Evolutionary conservation across 225 moss, liverwort and hornwort genomes (phyloP), one percentile per base, ranked within the genome.

Genomic region (Pleurozium schreberi): DNA sequence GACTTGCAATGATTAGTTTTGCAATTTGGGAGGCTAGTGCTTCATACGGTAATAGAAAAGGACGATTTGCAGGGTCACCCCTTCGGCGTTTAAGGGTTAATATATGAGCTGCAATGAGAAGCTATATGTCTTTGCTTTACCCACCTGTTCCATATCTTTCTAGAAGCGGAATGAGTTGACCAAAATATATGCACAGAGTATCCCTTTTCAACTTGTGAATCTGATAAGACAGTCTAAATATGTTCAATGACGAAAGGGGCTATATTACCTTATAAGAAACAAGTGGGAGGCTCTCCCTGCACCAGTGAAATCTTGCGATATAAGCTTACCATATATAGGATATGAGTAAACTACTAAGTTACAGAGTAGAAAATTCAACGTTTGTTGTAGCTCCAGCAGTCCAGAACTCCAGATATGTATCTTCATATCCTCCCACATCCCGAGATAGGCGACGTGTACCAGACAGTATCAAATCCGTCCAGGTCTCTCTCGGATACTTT

Each of bases 391-490:
- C 43, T 33, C 59, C 85, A 73, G 71, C 17, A 70, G 65, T 23
- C 65, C 83, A 83, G 49, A 83, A 70, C 49, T 23, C 65, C 83
- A 83, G 64, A 83, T 65, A 36, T 83, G 83, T 40, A 78, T 53
- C 50, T n/a, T 79, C 80, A 19, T 33, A 61, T 68, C 69, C 62
- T 69, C 80, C 14, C 89, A 25, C 89, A 85, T 89, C 85, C 85
- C 89, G 43, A 89, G 89, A 67, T 45, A 76, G 84, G 76, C 47
- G 84, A 80, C 80, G 80, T 89, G 85, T 62, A 85, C 70, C 89
- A 80, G 85, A 89, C 89, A 89, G 78, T 47, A 89, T 89, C 89
- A 79, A 61, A 89, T 89, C 85, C 78, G 23, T 27, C 84, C 64
- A 38, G 75, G 40, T 25, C 58, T 66, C 19, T 30, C n/a, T 8